A percentile compares a stretch with the other conserved stretches of the same genome.
Evolutionary conservation across 306 rosid species (phyloP).

Genomic region (Mimosa pudica): DNA sequence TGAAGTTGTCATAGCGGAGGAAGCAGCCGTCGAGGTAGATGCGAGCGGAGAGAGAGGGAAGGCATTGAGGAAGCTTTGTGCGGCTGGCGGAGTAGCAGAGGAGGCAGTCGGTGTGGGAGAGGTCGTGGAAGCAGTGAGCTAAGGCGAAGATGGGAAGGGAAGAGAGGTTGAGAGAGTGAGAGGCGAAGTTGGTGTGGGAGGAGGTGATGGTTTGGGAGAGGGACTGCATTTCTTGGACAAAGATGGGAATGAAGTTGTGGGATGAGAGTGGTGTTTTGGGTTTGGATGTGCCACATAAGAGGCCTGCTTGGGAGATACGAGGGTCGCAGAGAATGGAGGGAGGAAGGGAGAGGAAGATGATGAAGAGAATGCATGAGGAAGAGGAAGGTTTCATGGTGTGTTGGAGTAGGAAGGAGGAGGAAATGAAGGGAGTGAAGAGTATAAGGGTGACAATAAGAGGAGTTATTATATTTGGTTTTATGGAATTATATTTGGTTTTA

Average conservation of each 20-base stretch:
- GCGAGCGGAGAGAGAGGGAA: conserved; percentile 65
- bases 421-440: no score
- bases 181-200: conserved; percentile 40
- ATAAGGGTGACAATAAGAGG: no score
- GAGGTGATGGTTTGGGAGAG: conserved; percentile 47
- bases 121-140: conserved; percentile 73
- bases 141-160: conserved; percentile 59
- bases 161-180: conserved; percentile 47
- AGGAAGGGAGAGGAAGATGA: conserved; percentile 23
- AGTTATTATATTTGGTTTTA: no score
- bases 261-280: conserved; percentile 21
- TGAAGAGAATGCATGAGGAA: conserved; percentile 31
- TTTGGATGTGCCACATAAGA: conserved; percentile 47
- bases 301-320: conserved; percentile 54
- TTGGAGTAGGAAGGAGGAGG: no score
- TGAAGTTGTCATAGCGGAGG: conserved; percentile 76
- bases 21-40: conserved; percentile 90
- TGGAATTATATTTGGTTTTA: background rate
- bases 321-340: conserved; percentile 53
- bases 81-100: conserved; percentile 81
- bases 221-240: conserved; percentile 66
- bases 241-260: conserved; percentile 53
- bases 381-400: conserved; percentile 11
- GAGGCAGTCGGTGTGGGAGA: conserved; percentile 76
- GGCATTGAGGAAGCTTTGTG: conserved; percentile 76